Conservation (phyloP, 2,329 filamentous ascomycete species). For the Sclerotinia spermophila region DNA sequence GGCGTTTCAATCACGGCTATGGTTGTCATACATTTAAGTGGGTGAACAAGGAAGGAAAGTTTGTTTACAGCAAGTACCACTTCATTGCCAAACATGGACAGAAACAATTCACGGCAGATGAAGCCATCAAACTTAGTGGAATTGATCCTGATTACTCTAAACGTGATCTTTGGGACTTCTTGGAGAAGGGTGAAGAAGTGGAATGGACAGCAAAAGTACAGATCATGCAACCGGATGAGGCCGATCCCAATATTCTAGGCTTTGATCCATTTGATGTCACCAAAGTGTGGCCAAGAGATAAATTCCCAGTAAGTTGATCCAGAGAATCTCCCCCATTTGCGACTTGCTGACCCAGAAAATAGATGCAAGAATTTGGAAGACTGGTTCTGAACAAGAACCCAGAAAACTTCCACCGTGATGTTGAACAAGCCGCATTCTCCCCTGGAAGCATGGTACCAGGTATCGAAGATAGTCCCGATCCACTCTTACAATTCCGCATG, state of each 20-base stretch:
- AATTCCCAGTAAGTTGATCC: conserved; percentile 38
- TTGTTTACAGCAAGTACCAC: conserved; percentile 52
- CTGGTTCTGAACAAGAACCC: conserved; percentile 43
- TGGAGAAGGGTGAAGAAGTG: conserved; percentile 49
- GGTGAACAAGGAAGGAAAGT: conserved; percentile 51
- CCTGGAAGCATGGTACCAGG: conserved; percentile 62
- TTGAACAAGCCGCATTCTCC: conserved; percentile 66
- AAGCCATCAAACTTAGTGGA: conserved; percentile 37
- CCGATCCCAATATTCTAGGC: conserved; percentile 49
- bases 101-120: conserved; percentile 49
- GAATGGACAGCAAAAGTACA: conserved; percentile 55
- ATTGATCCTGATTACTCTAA: conserved; percentile 47
- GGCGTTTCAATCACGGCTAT: conserved; percentile 53
- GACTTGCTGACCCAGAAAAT: background rate
- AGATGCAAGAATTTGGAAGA: conserved; percentile 45
- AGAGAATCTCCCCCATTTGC: fast-evolving
- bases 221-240: conserved; percentile 43
- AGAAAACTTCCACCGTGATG: conserved; percentile 58
- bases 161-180: conserved; percentile 51
- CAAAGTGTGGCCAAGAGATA: conserved; percentile 49
- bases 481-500: conserved; percentile 62
- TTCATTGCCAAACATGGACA: conserved; percentile 50
- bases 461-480: conserved; percentile 64
- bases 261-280: conserved; percentile 53
- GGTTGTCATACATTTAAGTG: conserved; percentile 54